Evolutionary conservation across 768 basidiomycete genomes (phyloP).

Genomic region (Psilocybe subaeruginosa): DNA sequence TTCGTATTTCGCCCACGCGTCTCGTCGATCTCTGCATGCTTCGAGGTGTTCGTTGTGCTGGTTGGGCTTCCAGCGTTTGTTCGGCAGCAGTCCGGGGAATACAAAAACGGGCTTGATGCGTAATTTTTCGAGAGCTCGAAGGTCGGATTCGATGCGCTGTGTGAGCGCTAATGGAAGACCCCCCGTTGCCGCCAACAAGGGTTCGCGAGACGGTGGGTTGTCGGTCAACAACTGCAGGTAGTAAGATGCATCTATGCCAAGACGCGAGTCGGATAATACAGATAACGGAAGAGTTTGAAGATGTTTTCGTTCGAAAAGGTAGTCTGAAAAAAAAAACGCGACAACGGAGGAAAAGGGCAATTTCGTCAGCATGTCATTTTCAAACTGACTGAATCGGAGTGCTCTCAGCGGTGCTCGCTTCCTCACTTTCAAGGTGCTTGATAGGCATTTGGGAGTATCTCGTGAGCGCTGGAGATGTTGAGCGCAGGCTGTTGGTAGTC

Average conservation of each 20-base stretch:
- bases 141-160: slow-evolving; percentile 87
- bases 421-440: slow-evolving; percentile 81
- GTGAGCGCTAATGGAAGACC: slow-evolving; percentile 91
- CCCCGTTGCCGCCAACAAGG: slow-evolving; percentile 92
- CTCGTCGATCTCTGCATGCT: slow-evolving; percentile 72
- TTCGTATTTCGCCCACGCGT: slow-evolving; percentile 96
- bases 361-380: background rate
- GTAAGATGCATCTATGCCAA: slow-evolving; percentile 95
- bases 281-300: slow-evolving; percentile 80
- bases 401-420: background rate
- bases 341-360: slow-evolving; percentile 15
- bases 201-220: slow-evolving; percentile 78
- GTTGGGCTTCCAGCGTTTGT: slow-evolving; percentile 70
- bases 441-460: slow-evolving; percentile 61
- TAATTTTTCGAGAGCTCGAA: slow-evolving; percentile 86
- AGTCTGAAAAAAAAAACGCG: slow-evolving; percentile 50
- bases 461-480: slow-evolving; percentile 27
- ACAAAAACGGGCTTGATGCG: slow-evolving; percentile 99
- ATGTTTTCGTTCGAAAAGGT: slow-evolving; percentile 88
- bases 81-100: slow-evolving; percentile 86
- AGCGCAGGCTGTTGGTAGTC: slow-evolving; percentile 32
- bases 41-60: slow-evolving; percentile 63
- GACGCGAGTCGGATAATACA: slow-evolving; percentile 85
- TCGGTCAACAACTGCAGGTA: slow-evolving; percentile 85
- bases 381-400: background rate